These are phyloP conservation scores for Scleroderma citrinum DNA, from an alignment of 768 basidiomycete genomes.

Conservation along the genomic window DNA sequence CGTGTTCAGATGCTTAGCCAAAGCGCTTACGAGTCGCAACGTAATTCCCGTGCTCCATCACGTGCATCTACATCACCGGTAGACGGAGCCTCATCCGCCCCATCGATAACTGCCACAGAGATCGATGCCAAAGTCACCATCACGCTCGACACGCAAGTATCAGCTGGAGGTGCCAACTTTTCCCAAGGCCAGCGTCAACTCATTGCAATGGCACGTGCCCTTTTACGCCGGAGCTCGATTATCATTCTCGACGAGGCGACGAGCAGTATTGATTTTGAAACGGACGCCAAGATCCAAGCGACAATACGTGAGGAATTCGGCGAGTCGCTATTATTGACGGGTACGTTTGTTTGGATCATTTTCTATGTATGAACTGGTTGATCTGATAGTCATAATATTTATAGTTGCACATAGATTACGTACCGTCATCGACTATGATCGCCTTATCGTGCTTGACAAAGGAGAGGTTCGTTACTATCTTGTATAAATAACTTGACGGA, in stretches of 20 bases:
- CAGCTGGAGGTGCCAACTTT: constrained; percentile 85
- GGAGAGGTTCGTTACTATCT: constrained; percentile 21
- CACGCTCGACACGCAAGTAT: constrained; percentile 74
- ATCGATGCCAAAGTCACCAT: constrained; percentile 52
- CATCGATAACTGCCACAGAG: constrained; percentile 43
- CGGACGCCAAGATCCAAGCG: constrained; percentile 84
- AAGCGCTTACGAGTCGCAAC: constrained; percentile 42
- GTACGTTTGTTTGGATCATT: constrained; percentile 33
- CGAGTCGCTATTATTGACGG: constrained; percentile 64
- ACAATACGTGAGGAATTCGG: constrained; percentile 85
- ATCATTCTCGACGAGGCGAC: constrained; percentile 82
- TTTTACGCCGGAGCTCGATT: constrained; percentile 65
- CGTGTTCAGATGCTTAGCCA: constrained; percentile 74
- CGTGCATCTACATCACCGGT: constrained; percentile 41
- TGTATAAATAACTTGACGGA: constrained; percentile 18
- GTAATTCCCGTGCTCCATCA: constrained; percentile 45
- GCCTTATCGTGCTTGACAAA: constrained; percentile 67
- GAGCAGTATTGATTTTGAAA: constrained; percentile 81
- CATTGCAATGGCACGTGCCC: constrained; percentile 82
- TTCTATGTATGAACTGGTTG: neutral
- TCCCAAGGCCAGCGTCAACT: constrained; percentile 89
- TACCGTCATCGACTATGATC: constrained; percentile 78
- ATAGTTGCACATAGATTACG: constrained; percentile 63
- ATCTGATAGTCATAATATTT: neutral
- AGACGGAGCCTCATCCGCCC: constrained; percentile 34